These are phyloP conservation scores for Penicillium sp. DNA, from an alignment of 2,329 filamentous ascomycete genomes.

Conservation along the genomic window DNA sequence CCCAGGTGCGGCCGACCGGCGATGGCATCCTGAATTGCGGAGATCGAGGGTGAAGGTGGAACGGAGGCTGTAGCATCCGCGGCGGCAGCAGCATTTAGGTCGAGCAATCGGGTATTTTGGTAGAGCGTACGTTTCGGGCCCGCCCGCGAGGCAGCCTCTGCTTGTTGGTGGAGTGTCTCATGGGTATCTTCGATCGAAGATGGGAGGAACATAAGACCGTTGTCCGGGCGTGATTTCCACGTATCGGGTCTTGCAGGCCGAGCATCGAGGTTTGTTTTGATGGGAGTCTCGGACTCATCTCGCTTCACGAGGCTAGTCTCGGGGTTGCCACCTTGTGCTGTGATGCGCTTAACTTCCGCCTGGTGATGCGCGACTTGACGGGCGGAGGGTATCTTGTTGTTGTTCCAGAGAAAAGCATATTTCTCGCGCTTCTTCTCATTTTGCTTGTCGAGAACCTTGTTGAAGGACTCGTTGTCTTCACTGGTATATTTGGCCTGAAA, in stretches of 20 bases:
- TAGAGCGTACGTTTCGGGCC: slow-evolving; percentile 77
- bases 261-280: slow-evolving; percentile 64
- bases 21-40: slow-evolving; percentile 81
- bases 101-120: slow-evolving; percentile 74
- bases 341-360: slow-evolving; percentile 69
- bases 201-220: slow-evolving; percentile 79
- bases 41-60: slow-evolving; percentile 79
- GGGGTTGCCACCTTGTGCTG: slow-evolving; percentile 61
- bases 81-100: slow-evolving; percentile 44
- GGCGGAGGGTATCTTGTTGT: slow-evolving; percentile 75
- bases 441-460: slow-evolving; percentile 85
- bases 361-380: slow-evolving; percentile 59
- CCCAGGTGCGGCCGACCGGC: slow-evolving; percentile 66
- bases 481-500: slow-evolving; percentile 96
- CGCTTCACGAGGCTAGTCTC: slow-evolving; percentile 51
- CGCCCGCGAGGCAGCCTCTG: slow-evolving; percentile 70
- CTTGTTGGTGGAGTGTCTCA: slow-evolving; percentile 65
- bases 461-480: slow-evolving; percentile 97
- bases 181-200: slow-evolving; percentile 54
- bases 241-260: slow-evolving; percentile 75
- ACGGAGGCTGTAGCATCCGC: slow-evolving; percentile 45
- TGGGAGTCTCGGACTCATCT: slow-evolving; percentile 54
- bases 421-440: slow-evolving; percentile 83
- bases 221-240: slow-evolving; percentile 75
- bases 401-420: slow-evolving; percentile 84